A percentile compares a stretch with the other conserved stretches of the same genome.
phyloP scores from a whole-genome alignment of 1,284 basidiomycete genomes.

The Ceratobasidium sp. region DNA sequence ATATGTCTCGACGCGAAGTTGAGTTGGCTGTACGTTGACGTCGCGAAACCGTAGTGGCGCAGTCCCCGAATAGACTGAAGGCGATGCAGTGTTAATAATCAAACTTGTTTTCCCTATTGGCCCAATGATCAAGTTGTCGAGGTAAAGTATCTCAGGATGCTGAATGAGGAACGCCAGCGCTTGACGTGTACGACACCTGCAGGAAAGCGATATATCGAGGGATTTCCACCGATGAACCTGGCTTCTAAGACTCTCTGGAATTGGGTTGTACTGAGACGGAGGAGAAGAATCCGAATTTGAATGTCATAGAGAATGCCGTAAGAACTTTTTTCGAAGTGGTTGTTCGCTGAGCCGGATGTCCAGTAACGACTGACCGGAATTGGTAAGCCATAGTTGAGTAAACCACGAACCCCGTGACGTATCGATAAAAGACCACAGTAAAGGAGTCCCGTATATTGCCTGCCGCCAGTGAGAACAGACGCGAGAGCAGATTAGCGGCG shows the following conservation, averaged over 20 bases:
- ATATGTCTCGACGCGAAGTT: neutral
- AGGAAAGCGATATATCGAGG: neutral
- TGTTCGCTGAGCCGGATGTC: neutral
- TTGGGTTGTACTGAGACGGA: neutral
- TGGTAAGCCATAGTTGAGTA: conserved; percentile 3
- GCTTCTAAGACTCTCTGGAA: neutral
- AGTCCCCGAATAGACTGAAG: neutral
- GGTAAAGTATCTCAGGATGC: neutral
- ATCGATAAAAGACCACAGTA: conserved; percentile 2
- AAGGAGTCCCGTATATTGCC: neutral
- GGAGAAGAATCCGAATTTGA: neutral
- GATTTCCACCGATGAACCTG: neutral
- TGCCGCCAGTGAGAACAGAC: conserved; percentile 11
- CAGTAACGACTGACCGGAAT: neutral
- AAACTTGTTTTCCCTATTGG: neutral
- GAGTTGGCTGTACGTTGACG: neutral
- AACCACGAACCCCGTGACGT: neutral
- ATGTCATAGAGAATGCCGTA: neutral
- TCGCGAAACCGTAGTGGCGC: neutral
- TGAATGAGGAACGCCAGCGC: neutral
- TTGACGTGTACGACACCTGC: neutral
- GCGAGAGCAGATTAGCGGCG: conserved; percentile 12
- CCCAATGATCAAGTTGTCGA: conserved; percentile 3
- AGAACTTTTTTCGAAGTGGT: neutral
- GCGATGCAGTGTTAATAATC: neutral